phyloP scores from a whole-genome alignment of 1,284 basidiomycete genomes.

The Marasmius fiardii region DNA sequence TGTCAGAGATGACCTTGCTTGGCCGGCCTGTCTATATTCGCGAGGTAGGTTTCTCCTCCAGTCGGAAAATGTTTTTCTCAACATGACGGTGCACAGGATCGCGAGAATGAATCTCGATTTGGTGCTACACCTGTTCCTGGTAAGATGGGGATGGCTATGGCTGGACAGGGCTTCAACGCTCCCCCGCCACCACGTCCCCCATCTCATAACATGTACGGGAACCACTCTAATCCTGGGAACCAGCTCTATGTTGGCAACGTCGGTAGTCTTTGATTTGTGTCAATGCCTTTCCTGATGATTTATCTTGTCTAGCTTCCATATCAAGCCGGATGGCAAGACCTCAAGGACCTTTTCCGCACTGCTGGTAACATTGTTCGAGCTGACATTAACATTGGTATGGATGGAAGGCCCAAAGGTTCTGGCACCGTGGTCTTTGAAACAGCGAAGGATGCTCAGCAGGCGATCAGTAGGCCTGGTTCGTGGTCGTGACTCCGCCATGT shows the following conservation, averaged over 20 bases:
- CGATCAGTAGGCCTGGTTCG: constrained; percentile 69
- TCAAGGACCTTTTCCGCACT: constrained; percentile 3
- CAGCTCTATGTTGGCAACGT: constrained; percentile 94
- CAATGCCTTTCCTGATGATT: constrained; percentile 29
- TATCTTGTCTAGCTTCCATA: constrained; percentile 71
- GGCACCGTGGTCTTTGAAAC: constrained; percentile 95
- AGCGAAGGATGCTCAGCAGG: constrained; percentile 85
- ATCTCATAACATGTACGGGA: constrained; percentile 69
- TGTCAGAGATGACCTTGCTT: constrained; percentile 85
- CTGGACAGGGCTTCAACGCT: constrained; percentile 72
- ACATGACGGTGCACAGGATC: constrained; percentile 61
- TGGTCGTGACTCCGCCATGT: not conserved
- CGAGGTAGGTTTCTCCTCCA: constrained; percentile 57
- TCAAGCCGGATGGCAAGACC: constrained; percentile 4
- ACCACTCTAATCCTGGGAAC: constrained; percentile 68
- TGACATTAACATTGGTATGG: constrained; percentile 89
- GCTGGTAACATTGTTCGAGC: constrained; percentile 94
- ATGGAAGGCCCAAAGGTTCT: constrained; percentile 92
- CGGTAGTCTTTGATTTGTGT: constrained; percentile 28
- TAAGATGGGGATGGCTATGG: constrained; percentile 90
- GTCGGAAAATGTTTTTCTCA: not conserved
- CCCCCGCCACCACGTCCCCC: constrained; percentile 72
- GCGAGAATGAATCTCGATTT: constrained; percentile 93
- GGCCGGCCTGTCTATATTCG: constrained; percentile 95
- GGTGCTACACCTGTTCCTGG: constrained; percentile 91